Evolutionary conservation across 2,329 filamentous ascomycete genomes (phyloP).

Genomic region (Cladosporium sphaerospermum): DNA sequence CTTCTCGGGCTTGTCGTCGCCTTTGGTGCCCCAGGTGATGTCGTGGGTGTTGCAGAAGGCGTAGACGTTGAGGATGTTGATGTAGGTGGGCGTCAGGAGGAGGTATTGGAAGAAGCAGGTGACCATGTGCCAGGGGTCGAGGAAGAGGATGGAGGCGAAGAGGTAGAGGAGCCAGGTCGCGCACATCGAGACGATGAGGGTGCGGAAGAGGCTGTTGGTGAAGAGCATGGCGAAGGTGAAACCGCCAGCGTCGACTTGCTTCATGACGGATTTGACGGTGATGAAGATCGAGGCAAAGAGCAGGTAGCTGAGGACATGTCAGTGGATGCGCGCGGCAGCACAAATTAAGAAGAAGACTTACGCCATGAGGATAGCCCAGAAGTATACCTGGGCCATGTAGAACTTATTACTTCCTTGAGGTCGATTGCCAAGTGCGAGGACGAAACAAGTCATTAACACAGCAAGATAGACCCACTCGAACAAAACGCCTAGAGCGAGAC

Average conservation of each 20-base stretch:
- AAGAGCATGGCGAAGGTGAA: slow-evolving; percentile 72
- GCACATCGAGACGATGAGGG: slow-evolving; percentile 82
- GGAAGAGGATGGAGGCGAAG: slow-evolving; percentile 83
- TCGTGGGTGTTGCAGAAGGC: slow-evolving; percentile 98
- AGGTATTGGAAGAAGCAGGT: slow-evolving; percentile 93
- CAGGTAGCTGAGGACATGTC: slow-evolving; percentile 56
- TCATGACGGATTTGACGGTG: slow-evolving; percentile 76
- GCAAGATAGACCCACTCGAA: slow-evolving; percentile 96
- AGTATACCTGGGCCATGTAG: slow-evolving; percentile 96
- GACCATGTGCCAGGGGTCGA: slow-evolving; percentile 99
- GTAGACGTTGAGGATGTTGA: slow-evolving; percentile 98
- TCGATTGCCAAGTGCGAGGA: slow-evolving; percentile 87
- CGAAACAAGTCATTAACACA: slow-evolving; percentile 88
- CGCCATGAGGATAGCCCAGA: slow-evolving; percentile 95
- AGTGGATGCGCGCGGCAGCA: not conserved
- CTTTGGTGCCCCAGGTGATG: slow-evolving; percentile 96
- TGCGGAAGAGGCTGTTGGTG: slow-evolving; percentile 84
- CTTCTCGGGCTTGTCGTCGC: slow-evolving; percentile 91
- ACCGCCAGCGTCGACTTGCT: slow-evolving; percentile 53
- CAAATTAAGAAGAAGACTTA: slow-evolving; percentile 40
- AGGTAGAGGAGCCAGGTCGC: slow-evolving; percentile 94
- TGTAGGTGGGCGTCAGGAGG: slow-evolving; percentile 89
- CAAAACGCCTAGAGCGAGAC: slow-evolving; percentile 74
- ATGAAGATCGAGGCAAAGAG: slow-evolving; percentile 95
- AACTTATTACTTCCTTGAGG: slow-evolving; percentile 89